Conservation (phyloP, 805 yeast genomes). For the Ogataea nitratoaversa region DNA sequence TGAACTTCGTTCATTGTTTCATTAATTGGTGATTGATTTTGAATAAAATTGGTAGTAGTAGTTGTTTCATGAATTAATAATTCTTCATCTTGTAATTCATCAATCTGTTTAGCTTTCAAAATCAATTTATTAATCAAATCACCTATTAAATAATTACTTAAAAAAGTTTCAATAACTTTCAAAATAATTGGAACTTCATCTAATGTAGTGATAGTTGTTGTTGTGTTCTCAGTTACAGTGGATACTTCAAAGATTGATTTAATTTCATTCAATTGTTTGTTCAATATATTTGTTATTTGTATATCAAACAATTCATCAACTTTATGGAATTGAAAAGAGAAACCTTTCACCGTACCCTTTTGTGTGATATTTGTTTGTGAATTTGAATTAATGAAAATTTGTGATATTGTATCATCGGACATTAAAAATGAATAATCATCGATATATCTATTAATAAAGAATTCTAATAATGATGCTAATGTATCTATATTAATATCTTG, state of each 20-base stretch:
- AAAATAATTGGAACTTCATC: constrained; percentile 33
- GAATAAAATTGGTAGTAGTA: constrained; percentile 12
- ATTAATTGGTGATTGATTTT: neutral
- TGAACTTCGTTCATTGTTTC: constrained; percentile 1
- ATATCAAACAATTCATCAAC: constrained; percentile 23
- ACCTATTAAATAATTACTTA: constrained; percentile 33
- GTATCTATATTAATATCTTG: constrained; percentile 34
- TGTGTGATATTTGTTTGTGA: constrained; percentile 5
- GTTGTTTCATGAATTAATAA: constrained; percentile 13
- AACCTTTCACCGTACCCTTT: constrained; percentile 31
- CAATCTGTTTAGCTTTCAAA: constrained; percentile 31
- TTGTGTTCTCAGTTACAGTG: neutral
- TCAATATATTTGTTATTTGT: constrained; percentile 14
- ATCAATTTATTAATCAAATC: constrained; percentile 31
- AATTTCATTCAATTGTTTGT: constrained; percentile 28
- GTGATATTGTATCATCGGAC: constrained; percentile 17
- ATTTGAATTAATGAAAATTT: constrained; percentile 14
- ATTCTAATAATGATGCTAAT: constrained; percentile 31
- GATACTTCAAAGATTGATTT: constrained; percentile 18
- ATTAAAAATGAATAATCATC: constrained; percentile 27
- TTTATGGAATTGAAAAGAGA: constrained; percentile 18
- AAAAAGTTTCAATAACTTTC: constrained; percentile 31
- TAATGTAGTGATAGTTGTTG: constrained; percentile 3
- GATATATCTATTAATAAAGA: constrained; percentile 27
- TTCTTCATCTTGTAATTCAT: constrained; percentile 1